A percentile compares a stretch with the other conserved stretches of the same genome.
These are phyloP conservation scores for Solanum pimpinellifolium DNA, from an alignment of 257 asterid genomes.

Conservation along the genomic window DNA sequence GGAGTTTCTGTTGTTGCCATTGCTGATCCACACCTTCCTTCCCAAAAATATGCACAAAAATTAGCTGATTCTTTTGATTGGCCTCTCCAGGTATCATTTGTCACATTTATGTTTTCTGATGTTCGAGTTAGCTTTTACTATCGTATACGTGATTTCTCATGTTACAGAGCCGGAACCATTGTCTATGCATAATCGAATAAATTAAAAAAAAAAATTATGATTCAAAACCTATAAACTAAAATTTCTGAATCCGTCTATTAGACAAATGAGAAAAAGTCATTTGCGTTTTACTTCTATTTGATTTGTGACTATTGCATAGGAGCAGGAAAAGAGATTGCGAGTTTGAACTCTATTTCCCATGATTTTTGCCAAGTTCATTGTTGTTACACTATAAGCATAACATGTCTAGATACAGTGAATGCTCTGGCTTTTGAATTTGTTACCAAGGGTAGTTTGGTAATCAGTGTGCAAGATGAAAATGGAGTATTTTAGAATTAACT, in stretches of 20 bases:
- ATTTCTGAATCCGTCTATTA: not conserved
- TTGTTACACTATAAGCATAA: not conserved
- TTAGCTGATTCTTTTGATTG: slow-evolving; percentile 52
- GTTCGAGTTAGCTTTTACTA: not conserved
- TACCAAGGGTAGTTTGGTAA: not conserved
- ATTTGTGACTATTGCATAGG: not conserved
- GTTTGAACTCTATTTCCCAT: not conserved
- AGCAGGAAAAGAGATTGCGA: accelerated
- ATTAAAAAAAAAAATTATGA: not conserved
- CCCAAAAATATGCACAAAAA: slow-evolving; percentile 41
- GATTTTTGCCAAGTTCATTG: not conserved
- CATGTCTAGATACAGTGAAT: not conserved
- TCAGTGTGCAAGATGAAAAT: accelerated
- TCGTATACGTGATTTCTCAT: not conserved
- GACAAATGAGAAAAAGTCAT: not conserved
- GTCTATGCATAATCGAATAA: not conserved
- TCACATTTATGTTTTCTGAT: not conserved
- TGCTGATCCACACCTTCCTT: slow-evolving; percentile 86
- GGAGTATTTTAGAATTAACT: no score
- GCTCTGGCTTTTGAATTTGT: not conserved
- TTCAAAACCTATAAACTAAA: not conserved
- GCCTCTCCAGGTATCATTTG: slow-evolving; percentile 41
- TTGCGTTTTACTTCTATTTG: not conserved
- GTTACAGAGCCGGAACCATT: not conserved
- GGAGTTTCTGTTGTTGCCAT: slow-evolving; percentile 71